Conservation (phyloP, 2,329 filamentous ascomycete genomes). For the Lasiodiplodia hormozganensis region DNA sequence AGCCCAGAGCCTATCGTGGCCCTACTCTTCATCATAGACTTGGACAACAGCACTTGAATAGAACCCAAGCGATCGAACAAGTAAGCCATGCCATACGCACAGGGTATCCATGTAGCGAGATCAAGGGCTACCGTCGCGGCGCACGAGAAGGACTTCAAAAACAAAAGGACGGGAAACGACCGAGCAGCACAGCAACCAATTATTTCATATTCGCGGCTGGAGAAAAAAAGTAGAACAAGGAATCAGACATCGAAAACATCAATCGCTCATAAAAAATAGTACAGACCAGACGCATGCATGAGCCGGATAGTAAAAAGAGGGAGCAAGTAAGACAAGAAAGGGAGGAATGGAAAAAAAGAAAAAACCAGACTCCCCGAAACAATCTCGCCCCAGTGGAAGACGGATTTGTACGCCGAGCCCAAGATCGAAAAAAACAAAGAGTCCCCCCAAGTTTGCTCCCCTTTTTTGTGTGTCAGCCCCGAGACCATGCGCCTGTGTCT, state of each 20-base stretch:
- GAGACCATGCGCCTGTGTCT: conserved; percentile 6
- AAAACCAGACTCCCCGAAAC: neutral
- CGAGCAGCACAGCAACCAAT: neutral
- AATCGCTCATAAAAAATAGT: neutral
- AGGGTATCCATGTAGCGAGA: too few relatives aligned
- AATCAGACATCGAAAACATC: neutral
- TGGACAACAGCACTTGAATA: too few relatives aligned
- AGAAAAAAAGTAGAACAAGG: neutral
- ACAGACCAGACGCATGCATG: conserved; percentile 2
- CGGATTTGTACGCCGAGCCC: conserved; percentile 4
- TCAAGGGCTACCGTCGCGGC: too few relatives aligned
- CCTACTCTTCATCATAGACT: too few relatives aligned
- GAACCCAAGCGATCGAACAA: too few relatives aligned
- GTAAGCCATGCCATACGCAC: too few relatives aligned
- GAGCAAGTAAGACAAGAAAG: neutral
- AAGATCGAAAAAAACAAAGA: neutral
- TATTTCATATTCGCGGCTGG: neutral
- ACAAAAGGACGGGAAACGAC: too few relatives aligned
- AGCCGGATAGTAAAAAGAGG: neutral
- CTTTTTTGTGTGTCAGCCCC: neutral
- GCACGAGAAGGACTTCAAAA: too few relatives aligned
- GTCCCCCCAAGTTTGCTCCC: neutral
- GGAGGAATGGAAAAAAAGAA: neutral
- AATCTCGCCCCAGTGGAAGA: neutral
- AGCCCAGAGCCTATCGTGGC: too few relatives aligned